These are phyloP conservation scores for Colletotrichum tropicicola DNA, from an alignment of 2,329 filamentous ascomycete genomes.

Conservation along the genomic window DNA sequence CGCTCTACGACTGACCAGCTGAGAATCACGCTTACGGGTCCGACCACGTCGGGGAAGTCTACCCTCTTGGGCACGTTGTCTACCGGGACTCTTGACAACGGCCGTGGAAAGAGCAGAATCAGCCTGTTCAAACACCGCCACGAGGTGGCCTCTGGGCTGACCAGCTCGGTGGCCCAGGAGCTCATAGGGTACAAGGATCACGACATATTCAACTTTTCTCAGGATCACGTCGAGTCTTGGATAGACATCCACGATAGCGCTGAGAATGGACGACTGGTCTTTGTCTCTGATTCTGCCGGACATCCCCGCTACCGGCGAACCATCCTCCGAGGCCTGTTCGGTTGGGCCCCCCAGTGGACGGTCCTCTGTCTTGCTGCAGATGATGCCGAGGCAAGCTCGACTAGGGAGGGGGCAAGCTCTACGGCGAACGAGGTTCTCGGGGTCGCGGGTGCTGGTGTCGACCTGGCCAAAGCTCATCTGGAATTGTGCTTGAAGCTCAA, in stretches of 20 bases:
- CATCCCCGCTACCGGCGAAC: slow-evolving; percentile 90
- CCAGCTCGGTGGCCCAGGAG: slow-evolving; percentile 94
- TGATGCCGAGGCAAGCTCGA: slow-evolving; percentile 59
- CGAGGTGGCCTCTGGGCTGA: slow-evolving; percentile 90
- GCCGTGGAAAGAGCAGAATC: slow-evolving; percentile 86
- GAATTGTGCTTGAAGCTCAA: slow-evolving; percentile 84
- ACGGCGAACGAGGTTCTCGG: slow-evolving; percentile 61
- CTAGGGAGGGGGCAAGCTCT: slow-evolving; percentile 51
- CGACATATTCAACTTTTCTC: slow-evolving; percentile 82
- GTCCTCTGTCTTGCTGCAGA: slow-evolving; percentile 88
- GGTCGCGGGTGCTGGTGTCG: slow-evolving; percentile 64
- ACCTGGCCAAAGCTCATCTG: slow-evolving; percentile 82
- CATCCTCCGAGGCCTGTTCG: slow-evolving; percentile 87
- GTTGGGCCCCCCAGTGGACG: slow-evolving; percentile 96
- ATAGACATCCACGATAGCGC: slow-evolving; percentile 88
- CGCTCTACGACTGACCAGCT: slow-evolving; percentile 76
- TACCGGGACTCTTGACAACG: slow-evolving; percentile 89
- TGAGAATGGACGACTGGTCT: slow-evolving; percentile 78
- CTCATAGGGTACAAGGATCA: slow-evolving; percentile 80
- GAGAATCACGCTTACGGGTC: slow-evolving; percentile 86
- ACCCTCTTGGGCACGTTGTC: slow-evolving; percentile 88
- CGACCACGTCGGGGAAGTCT: slow-evolving; percentile 92
- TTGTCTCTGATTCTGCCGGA: slow-evolving; percentile 91
- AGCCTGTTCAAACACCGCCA: slow-evolving; percentile 92
- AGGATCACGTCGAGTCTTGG: slow-evolving; percentile 90